Base-by-base conservation (phyloP, 1,284 basidiomycete species). In the Flammula alnicola region DNA sequence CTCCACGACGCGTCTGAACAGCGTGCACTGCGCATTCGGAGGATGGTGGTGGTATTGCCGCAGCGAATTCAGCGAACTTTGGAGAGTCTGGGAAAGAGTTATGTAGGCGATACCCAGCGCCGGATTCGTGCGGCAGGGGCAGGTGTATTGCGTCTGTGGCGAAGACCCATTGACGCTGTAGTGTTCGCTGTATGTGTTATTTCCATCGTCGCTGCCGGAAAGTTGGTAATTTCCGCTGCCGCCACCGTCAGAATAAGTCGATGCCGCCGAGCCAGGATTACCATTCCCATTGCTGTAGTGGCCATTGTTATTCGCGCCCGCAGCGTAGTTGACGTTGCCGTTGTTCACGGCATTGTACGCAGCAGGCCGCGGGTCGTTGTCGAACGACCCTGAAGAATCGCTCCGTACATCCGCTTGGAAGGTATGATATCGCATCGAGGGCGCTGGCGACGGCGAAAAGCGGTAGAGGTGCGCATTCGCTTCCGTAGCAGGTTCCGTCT, bases 1-100 rank as follows among this genome's bases (percentile, higher is more conserved):
- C 55, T 88, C 84, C 42, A 75, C 67, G 48, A 88, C 81, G 43
- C 80, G 79, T 45, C 80, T 74, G 58, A 78, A 81, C 17, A 89
- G 64, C 39, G 75, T 61, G 58, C 87, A 89, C 16, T 67, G 66
- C 4, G 80, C 70, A 44, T 78, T 77, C 23, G 75, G 68, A 19
- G 75, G 70, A 58, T 87, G 86, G 50, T 83, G 55, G 14, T 47
- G 79, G 54, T 81, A 83, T 59, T 85, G 83, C 42, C 84, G 74
- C 35, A 88, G 70, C 2, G 81, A 72, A 37, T 67, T 71, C 14
- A 85, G 63, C 0, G 85, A 79, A 41, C 60, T 76, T 56, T 85
- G 81, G 19, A 90, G 75, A 52, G 87, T 81, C 44, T 86, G 83
- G 8, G 78, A 77, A 25, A 90, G 75, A 12, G 76, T 69, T 45